These are phyloP conservation scores for Hygrophorus pudorinus DNA, from an alignment of 768 basidiomycete species.

Conservation along the genomic window DNA sequence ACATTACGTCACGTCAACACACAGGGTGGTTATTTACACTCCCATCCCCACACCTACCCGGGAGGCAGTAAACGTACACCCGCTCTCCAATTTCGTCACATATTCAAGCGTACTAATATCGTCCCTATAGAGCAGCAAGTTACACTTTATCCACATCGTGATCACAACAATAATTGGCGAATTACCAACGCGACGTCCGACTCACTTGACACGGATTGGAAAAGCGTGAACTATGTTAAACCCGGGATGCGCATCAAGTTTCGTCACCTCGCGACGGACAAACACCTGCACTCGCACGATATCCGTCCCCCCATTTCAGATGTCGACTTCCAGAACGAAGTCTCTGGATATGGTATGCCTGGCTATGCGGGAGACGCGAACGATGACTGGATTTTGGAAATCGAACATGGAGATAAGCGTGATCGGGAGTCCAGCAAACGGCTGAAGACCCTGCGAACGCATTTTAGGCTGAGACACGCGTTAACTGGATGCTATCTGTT, in stretches of 20 bases:
- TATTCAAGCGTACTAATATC: conserved; percentile 1
- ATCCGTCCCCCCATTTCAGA: conserved; percentile 90
- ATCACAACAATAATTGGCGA: conserved; percentile 90
- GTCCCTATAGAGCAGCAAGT: conserved; percentile 80
- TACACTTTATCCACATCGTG: conserved; percentile 98
- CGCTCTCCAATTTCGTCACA: conserved; percentile 2
- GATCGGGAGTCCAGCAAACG: conserved; percentile 63
- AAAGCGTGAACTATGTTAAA: conserved; percentile 46
- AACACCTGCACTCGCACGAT: conserved; percentile 92
- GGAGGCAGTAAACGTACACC: conserved; percentile 78
- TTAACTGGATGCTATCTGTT: conserved; percentile 94
- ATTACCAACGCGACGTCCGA: conserved; percentile 65
- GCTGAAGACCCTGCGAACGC: conserved; percentile 69
- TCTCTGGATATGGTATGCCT: conserved; percentile 85
- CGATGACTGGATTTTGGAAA: conserved; percentile 89
- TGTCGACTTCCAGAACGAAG: conserved; percentile 98
- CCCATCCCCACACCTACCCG: conserved; percentile 85
- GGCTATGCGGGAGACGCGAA: conserved; percentile 85
- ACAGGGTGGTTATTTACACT: conserved; percentile 98
- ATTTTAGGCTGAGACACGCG: conserved; percentile 75
- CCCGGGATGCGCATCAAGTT: conserved; percentile 69
- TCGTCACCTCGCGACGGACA: conserved; percentile 70
- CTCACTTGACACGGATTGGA: conserved; percentile 19
- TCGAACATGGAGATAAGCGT: conserved; percentile 54
- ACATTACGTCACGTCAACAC: conserved; percentile 89